Conservation (phyloP, 768 basidiomycete species). For the Paxillus ammoniavirescens region DNA sequence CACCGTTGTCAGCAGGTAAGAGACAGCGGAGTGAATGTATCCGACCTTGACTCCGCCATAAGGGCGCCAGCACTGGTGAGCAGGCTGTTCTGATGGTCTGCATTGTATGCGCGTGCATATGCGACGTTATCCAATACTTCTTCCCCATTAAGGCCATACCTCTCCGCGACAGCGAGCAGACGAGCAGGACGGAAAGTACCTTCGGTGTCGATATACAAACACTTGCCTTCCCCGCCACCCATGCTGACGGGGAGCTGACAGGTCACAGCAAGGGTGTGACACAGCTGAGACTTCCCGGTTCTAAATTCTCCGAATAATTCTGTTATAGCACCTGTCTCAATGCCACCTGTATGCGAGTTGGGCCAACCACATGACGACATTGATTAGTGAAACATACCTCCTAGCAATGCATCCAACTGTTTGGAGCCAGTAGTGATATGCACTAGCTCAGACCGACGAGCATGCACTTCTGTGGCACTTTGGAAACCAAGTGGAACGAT, state of each 20-base stretch:
- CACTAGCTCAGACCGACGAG: slow-evolving; percentile 90
- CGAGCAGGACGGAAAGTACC: slow-evolving; percentile 98
- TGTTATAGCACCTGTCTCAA: slow-evolving; percentile 98
- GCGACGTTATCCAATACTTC: slow-evolving; percentile 98
- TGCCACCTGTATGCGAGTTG: slow-evolving; percentile 61
- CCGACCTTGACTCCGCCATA: slow-evolving; percentile 93
- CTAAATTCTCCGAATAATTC: slow-evolving; percentile 98
- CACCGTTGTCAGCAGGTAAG: slow-evolving; percentile 6
- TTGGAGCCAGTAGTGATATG: slow-evolving; percentile 97
- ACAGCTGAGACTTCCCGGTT: slow-evolving; percentile 97
- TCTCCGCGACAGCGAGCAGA: slow-evolving; percentile 89
- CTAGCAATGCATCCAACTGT: slow-evolving; percentile 91
- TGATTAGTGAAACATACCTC: slow-evolving; percentile 51
- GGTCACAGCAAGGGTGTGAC: slow-evolving; percentile 96
- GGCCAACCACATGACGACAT: slow-evolving; percentile 2
- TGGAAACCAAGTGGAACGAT: slow-evolving; percentile 97
- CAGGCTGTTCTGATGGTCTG: slow-evolving; percentile 92
- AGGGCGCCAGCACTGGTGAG: slow-evolving; percentile 93
- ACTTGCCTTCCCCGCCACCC: slow-evolving; percentile 99
- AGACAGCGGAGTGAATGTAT: slow-evolving; percentile 19
- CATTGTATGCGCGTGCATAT: slow-evolving; percentile 97
- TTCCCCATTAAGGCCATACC: slow-evolving; percentile 96
- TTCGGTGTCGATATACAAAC: slow-evolving; percentile 98
- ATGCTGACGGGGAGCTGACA: slow-evolving; percentile 96
- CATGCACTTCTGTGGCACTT: slow-evolving; percentile 97